Evolutionary conservation across 495 filamentous ascomycete genomes (phyloP), one percentile per base, ranked within the genome.

Genomic region (Daldinia concentrica): DNA sequence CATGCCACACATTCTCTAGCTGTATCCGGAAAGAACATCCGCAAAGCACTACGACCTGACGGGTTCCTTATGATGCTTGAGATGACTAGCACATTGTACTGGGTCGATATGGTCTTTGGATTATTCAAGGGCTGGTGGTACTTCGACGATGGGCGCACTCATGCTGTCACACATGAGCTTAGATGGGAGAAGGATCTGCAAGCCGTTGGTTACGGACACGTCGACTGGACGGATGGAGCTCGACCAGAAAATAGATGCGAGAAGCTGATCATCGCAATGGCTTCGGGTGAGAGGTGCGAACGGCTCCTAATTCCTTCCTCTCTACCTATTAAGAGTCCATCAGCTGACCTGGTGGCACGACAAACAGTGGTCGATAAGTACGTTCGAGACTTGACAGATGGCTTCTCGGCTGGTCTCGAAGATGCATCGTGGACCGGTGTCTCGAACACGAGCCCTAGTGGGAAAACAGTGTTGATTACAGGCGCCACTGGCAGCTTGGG

Each of bases 111-210:
- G 27, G 77, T 84, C 11, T 86, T 83, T 58, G 85, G 85, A 3
- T 69, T 85, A 6, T 77, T 87, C 0, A 81, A 85, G 19, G 85
- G 86, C 6, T 88, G 86, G 86, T 87, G 86, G 86, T 73, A 82
- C 14, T 83, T 83, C 15, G 78, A 82, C 11, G 83, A 87, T 57
- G 83, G 84, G 1, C 80, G 84, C 0, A 69, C 57, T 1, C 81
- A 88, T 67, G 82, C 84, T 1, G 70, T 88, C 12, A 77, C 78
- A 5, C 66, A 76, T 14, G 70, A 77, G 19, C 41, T 65, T 1
- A 58, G 58, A 4, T 86, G 85, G 85, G 71, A 83, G 36, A 50
- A 65, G 0, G 76, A 77, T 24, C 73, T 89, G 2, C 74, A 78
- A 22, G 52, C 73, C 0, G 80, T 74, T 1, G 87, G 86, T 0